Percentiles rank a stretch among this genome's conserved stretches.
Conservation (phyloP, 2,329 filamentous ascomycete genomes). For the Coniochaeta ligniaria region DNA sequence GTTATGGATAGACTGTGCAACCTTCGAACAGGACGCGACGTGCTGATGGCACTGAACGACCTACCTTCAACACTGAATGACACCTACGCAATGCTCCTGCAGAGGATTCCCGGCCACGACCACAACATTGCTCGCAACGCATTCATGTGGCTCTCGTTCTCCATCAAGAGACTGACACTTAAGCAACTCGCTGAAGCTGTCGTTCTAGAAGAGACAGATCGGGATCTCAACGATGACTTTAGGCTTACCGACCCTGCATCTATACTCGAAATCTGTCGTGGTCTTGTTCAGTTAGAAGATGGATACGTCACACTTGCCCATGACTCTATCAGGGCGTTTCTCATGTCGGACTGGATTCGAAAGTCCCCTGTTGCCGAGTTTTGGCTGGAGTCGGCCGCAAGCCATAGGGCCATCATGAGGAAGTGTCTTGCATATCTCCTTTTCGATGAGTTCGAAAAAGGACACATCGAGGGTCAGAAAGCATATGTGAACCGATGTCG, state of each 20-base stretch:
- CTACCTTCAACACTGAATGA: slow-evolving; percentile 16
- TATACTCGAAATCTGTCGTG: slow-evolving; percentile 14
- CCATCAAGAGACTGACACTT: slow-evolving; percentile 14
- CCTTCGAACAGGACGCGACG: slow-evolving; percentile 14
- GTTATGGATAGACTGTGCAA: slow-evolving; percentile 17
- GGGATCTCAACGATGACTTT: slow-evolving; percentile 15
- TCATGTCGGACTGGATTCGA: slow-evolving; percentile 12
- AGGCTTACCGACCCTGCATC: slow-evolving; percentile 12
- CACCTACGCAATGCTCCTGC: slow-evolving; percentile 15
- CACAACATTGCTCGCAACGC: slow-evolving; percentile 15
- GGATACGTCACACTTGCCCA: slow-evolving; percentile 14
- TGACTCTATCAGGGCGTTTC: slow-evolving; percentile 15
- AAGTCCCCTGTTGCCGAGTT: slow-evolving; percentile 12
- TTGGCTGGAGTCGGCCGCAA: slow-evolving; percentile 7
- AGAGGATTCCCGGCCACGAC: slow-evolving; percentile 14
- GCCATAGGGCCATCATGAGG: slow-evolving; percentile 13
- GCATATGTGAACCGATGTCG: slow-evolving; percentile 3
- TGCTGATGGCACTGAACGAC: slow-evolving; percentile 11
- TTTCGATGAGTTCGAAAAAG: slow-evolving; percentile 10
- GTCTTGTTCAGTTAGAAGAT: slow-evolving; percentile 8
- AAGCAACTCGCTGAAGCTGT: slow-evolving; percentile 19
- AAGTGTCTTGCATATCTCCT: slow-evolving; percentile 15
- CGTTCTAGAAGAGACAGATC: slow-evolving; percentile 16
- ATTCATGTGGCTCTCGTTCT: slow-evolving; percentile 19
- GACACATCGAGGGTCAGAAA: slow-evolving; percentile 3